Evolutionary conservation across 352 stramenopile genomes (phyloP).

Genomic region (Pythium angustatum): DNA sequence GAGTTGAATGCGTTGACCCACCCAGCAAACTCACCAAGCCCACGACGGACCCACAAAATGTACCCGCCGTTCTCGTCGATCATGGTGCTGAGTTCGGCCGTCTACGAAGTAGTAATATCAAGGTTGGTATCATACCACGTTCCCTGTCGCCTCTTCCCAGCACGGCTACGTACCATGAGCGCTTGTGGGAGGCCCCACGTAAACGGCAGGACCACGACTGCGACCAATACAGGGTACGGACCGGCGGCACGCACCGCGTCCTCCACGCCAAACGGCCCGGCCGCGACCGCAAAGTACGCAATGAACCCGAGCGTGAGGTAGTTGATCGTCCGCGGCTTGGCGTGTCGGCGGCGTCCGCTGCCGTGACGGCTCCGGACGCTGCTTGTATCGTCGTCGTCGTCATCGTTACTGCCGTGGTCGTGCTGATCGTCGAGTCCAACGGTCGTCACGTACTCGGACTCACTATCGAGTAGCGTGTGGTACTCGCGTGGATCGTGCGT

Average conservation of each 20-base stretch:
- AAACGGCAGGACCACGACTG: slow-evolving; percentile 72
- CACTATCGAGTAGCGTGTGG: slow-evolving; percentile 52
- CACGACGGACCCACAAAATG: slow-evolving; percentile 83
- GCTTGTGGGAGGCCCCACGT: slow-evolving; percentile 84
- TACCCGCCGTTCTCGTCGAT: slow-evolving; percentile 86
- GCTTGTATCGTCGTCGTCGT: not conserved
- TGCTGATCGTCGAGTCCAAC: slow-evolving; percentile 10
- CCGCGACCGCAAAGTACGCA: slow-evolving; percentile 80
- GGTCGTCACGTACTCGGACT: slow-evolving; percentile 38
- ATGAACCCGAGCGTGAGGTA: slow-evolving; percentile 84
- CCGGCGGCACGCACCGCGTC: slow-evolving; percentile 73
- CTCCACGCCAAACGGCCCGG: slow-evolving; percentile 78
- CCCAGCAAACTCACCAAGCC: slow-evolving; percentile 75
- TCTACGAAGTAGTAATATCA: slow-evolving; percentile 48
- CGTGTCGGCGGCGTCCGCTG: slow-evolving; percentile 32
- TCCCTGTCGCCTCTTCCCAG: too few species aligned
- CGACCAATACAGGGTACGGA: slow-evolving; percentile 67
- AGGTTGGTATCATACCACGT: too few species aligned
- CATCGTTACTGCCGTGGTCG: slow-evolving; percentile 6
- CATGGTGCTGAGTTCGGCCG: slow-evolving; percentile 81
- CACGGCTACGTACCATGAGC: slow-evolving; percentile 72
- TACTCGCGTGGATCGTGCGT: slow-evolving; percentile 26
- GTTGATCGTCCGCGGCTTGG: slow-evolving; percentile 68
- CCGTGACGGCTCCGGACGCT: slow-evolving; percentile 30
- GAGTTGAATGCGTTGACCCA: slow-evolving; percentile 88